Conservation (phyloP, 345 rosid genomes). For the Lepidium aucheri region DNA sequence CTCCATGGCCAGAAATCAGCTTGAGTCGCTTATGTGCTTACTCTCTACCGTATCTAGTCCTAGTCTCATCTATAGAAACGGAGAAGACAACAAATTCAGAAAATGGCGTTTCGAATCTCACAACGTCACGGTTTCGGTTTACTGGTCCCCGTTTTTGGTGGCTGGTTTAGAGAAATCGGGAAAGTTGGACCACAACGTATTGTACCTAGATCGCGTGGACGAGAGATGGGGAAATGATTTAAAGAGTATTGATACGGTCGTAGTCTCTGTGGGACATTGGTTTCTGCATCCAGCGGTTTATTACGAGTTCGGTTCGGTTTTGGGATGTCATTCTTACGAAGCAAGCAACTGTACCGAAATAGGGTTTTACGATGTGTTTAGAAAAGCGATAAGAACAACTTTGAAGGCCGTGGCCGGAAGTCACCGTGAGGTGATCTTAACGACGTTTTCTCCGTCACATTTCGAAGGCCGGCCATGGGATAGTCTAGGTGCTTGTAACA, state of each 20-base stretch:
- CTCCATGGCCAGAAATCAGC: constrained; percentile 96
- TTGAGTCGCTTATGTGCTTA: constrained; percentile 86
- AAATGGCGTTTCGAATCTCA: constrained; percentile 62
- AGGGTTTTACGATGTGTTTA: constrained; percentile 65
- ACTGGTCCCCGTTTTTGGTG: constrained; percentile 96
- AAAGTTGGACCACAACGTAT: constrained; percentile 53
- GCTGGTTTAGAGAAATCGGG: constrained; percentile 78
- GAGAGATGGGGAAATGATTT: constrained; percentile 77
- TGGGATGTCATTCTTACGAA: constrained; percentile 86
- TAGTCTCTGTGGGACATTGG: constrained; percentile 91
- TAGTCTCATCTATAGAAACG: constrained; percentile 48
- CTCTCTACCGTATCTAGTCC: constrained; percentile 53
- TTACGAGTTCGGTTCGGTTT: constrained; percentile 45
- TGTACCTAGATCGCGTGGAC: constrained; percentile 62
- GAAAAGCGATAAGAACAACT: constrained; percentile 64
- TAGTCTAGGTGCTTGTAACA: constrained; percentile 78
- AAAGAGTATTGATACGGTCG: constrained; percentile 41
- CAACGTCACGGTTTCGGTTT: constrained; percentile 55
- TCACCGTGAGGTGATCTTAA: constrained; percentile 39
- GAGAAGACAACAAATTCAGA: constrained; percentile 73
- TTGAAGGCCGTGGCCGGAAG: constrained; percentile 37
- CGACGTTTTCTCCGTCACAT: constrained; percentile 85
- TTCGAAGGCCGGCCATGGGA: constrained; percentile 94
- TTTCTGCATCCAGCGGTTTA: constrained; percentile 86
- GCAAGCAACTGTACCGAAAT: constrained; percentile 66